phyloP scores from a whole-genome alignment of 2,329 filamentous ascomycete genomes.

The Penicillium decumbens region DNA sequence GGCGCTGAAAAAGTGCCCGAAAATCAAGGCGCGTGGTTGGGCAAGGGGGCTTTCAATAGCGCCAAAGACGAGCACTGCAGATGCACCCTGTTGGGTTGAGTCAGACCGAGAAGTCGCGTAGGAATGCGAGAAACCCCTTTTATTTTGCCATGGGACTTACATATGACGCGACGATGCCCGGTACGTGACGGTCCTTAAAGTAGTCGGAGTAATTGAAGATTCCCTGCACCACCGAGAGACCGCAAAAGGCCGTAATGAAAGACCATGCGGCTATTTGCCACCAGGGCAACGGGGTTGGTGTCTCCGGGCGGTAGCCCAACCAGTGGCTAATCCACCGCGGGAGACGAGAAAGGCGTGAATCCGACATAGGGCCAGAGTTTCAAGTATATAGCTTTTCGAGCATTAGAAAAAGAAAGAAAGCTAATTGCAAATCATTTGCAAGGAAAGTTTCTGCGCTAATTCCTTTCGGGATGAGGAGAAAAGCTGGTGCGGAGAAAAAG shows the following conservation, averaged over 20 bases:
- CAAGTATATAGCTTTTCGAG: neutral
- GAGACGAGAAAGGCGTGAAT: conserved; percentile 22
- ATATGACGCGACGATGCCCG: conserved; percentile 27
- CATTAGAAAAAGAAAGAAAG: neutral
- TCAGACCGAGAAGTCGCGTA: neutral
- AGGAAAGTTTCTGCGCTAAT: conserved; percentile 7
- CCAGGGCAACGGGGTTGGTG: conserved; percentile 21
- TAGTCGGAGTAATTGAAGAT: conserved; percentile 28
- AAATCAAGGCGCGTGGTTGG: conserved; percentile 31
- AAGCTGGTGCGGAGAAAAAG: conserved; percentile 10
- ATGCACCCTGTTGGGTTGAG: conserved; percentile 24
- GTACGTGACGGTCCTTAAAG: conserved; percentile 24
- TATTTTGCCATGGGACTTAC: conserved; percentile 11
- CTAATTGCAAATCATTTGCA: neutral
- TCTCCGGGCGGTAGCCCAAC: conserved; percentile 25
- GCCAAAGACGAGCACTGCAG: conserved; percentile 31
- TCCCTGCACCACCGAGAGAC: conserved; percentile 23
- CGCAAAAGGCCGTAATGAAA: conserved; percentile 26
- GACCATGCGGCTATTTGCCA: conserved; percentile 27
- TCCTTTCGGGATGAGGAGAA: conserved; percentile 11
- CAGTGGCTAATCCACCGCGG: conserved; percentile 27
- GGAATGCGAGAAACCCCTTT: neutral
- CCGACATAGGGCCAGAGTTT: conserved; percentile 9
- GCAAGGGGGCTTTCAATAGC: conserved; percentile 32
- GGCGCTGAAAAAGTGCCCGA: conserved; percentile 33